These are phyloP conservation scores for Echites panduratus DNA, from an alignment of 257 asterid species.

Conservation along the genomic window DNA sequence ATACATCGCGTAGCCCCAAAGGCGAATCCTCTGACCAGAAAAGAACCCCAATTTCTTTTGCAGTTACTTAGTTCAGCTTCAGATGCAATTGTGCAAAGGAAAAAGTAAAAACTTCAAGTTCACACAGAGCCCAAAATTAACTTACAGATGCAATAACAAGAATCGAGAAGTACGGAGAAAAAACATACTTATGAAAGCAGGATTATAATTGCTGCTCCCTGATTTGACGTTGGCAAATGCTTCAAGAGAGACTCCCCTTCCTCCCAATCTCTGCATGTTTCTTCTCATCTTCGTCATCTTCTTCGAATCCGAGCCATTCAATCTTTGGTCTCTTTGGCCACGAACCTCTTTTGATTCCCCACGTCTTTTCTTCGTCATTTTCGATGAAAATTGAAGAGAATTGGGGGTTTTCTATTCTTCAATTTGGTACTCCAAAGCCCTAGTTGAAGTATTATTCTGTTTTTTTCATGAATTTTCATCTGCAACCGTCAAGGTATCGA, in stretches of 20 bases:
- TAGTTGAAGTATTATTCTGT: neutral
- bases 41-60: neutral
- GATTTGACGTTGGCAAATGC: constrained; percentile 76
- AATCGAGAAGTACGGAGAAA: neutral
- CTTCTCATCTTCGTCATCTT: constrained; percentile 53
- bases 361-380: constrained; percentile 13
- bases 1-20: neutral
- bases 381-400: neutral
- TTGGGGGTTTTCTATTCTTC: neutral
- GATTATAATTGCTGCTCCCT: constrained; percentile 49
- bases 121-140: neutral
- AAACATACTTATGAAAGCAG: constrained; percentile 65
- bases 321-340: constrained; percentile 9
- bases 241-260: constrained; percentile 76
- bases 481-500: neutral
- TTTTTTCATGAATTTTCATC: neutral
- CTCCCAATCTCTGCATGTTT: constrained; percentile 84
- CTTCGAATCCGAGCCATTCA: constrained; percentile 26
- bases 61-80: neutral
- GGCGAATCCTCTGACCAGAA: neutral
- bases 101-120: neutral
- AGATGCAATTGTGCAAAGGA: neutral
- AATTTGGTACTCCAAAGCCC: neutral
- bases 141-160: neutral
- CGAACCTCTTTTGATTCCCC: neutral